These are phyloP conservation scores for Clarireedia paspali DNA, from an alignment of 2,329 filamentous ascomycete species.

Conservation along the genomic window DNA sequence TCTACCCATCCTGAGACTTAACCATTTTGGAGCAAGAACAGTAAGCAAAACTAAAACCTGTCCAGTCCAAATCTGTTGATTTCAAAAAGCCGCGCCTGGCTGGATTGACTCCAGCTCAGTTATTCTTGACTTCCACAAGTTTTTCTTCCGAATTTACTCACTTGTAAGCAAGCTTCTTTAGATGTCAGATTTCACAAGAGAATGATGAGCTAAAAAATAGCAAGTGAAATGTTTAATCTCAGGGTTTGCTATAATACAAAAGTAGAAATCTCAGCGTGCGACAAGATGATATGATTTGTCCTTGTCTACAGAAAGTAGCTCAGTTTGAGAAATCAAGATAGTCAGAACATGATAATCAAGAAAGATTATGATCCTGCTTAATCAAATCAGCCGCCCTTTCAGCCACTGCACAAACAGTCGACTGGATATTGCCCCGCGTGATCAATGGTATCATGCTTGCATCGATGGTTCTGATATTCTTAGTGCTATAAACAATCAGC, in stretches of 20 bases:
- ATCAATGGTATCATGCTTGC: slow-evolving; percentile 16
- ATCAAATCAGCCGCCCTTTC: slow-evolving; percentile 14
- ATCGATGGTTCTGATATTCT: slow-evolving; percentile 14
- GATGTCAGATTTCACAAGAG: too few relatives aligned
- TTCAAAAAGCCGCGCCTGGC: too few relatives aligned
- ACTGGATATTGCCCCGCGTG: slow-evolving; percentile 11
- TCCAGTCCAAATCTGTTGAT: too few relatives aligned
- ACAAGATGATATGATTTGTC: neutral
- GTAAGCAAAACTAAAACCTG: too few relatives aligned
- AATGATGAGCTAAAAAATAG: too few relatives aligned
- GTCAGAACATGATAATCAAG: neutral
- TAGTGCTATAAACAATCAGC: slow-evolving; percentile 15
- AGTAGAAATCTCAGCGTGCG: neutral
- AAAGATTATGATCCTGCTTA: neutral
- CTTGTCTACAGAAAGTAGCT: neutral
- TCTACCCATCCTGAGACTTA: too few relatives aligned
- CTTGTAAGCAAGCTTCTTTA: too few relatives aligned
- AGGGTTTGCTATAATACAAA: neutral
- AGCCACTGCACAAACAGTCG: slow-evolving; percentile 13
- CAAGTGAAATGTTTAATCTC: too few relatives aligned
- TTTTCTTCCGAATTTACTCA: too few relatives aligned
- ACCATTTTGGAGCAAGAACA: too few relatives aligned
- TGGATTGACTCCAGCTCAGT: too few relatives aligned
- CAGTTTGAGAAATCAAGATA: neutral
- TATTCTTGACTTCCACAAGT: too few relatives aligned